These are phyloP conservation scores for Saccharum spontaneum DNA, from an alignment of 176 grass and related monocot genomes.

Conservation along the genomic window DNA sequence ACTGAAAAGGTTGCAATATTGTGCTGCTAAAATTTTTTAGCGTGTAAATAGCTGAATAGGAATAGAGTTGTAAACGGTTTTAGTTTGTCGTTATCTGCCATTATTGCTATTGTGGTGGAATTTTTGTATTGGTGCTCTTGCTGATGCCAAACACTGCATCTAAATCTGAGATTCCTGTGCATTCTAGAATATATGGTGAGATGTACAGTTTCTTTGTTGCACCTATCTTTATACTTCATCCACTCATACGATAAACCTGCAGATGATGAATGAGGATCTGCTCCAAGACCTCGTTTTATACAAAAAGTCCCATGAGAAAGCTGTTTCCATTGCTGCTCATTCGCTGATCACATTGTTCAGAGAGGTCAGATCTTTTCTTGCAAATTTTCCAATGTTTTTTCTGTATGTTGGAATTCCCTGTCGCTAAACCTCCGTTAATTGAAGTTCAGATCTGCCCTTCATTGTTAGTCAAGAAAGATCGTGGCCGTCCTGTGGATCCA, in stretches of 20 bases:
- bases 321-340: slow-evolving; percentile 90
- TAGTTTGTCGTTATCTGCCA: background rate
- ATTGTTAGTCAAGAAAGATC: slow-evolving; percentile 91
- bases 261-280: slow-evolving; percentile 98
- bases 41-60: background rate
- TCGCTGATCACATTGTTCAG: slow-evolving; percentile 88
- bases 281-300: slow-evolving; percentile 96
- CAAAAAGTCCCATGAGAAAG: slow-evolving; percentile 97
- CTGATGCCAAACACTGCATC: background rate
- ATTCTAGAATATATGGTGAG: slow-evolving; percentile 19
- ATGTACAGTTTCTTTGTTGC: background rate
- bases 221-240: background rate
- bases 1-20: background rate
- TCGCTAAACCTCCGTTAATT: slow-evolving; percentile 38
- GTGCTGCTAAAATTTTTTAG: background rate
- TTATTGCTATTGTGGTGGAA: background rate
- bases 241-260: slow-evolving; percentile 15
- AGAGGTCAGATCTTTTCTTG: slow-evolving; percentile 52
- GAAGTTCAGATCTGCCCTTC: slow-evolving; percentile 88
- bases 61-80: background rate
- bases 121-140: background rate
- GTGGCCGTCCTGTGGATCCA: slow-evolving; percentile 80
- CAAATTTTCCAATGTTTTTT: slow-evolving; percentile 7
- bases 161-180: background rate
- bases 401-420: slow-evolving; percentile 21